A percentile compares a stretch with the other conserved stretches of the same genome.
Evolutionary conservation across 2,329 filamentous ascomycete species (phyloP).

Genomic region (Neonectria punicea): DNA sequence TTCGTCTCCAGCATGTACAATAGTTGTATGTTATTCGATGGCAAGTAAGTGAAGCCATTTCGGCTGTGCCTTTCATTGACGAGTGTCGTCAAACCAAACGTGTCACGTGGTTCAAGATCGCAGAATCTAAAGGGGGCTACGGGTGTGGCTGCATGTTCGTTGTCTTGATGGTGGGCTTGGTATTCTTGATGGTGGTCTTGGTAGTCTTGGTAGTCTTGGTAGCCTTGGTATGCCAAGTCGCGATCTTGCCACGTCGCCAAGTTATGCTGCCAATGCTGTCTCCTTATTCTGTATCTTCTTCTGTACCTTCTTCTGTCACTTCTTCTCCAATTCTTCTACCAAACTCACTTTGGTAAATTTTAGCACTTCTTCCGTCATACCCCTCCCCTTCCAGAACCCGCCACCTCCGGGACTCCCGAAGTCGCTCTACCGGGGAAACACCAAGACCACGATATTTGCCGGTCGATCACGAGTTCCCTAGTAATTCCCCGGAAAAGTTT

Average conservation of each 20-base stretch:
- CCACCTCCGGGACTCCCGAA: background rate
- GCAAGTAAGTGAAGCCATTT: background rate
- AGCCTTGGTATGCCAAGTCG: background rate
- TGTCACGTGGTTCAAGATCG: background rate
- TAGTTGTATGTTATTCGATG: constrained; percentile 4
- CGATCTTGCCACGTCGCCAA: background rate
- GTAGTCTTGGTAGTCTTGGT: background rate
- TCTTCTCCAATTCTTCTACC: background rate
- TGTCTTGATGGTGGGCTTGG: background rate
- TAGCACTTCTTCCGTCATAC: background rate
- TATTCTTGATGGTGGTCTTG: too few relatives aligned
- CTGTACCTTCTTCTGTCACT: background rate
- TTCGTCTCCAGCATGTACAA: constrained; percentile 32
- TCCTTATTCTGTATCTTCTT: background rate
- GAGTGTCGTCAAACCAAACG: background rate
- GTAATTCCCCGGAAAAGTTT: constrained; percentile 8
- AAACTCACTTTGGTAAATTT: background rate
- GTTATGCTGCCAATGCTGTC: background rate
- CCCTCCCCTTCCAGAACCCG: background rate
- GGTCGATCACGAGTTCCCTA: background rate
- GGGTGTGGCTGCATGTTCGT: background rate
- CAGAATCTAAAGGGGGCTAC: background rate
- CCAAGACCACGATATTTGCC: background rate
- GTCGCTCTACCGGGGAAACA: background rate
- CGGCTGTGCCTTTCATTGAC: background rate